Conservation (phyloP, 2,329 filamentous ascomycete genomes). For the Cucurbitaria berberidis region DNA sequence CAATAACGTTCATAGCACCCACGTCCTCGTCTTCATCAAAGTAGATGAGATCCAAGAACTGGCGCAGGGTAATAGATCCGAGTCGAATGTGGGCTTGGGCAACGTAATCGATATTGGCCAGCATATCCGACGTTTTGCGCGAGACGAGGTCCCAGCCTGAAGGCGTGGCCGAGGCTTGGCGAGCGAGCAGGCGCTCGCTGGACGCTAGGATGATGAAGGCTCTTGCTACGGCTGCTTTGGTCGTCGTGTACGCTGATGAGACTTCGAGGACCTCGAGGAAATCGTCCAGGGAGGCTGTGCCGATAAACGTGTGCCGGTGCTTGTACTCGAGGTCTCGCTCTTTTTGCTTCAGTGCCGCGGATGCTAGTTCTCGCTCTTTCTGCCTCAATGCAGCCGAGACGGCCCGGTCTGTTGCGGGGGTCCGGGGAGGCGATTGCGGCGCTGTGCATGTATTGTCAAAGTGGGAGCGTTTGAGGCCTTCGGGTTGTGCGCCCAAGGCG, state of each 20-base stretch:
- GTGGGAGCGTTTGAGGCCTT: constrained; percentile 8
- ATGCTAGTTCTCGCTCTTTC: constrained; percentile 24
- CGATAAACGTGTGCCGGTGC: constrained; percentile 43
- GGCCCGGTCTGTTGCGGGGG: constrained; percentile 8
- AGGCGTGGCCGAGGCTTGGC: constrained; percentile 26
- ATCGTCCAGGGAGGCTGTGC: constrained; percentile 38
- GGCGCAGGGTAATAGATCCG: constrained; percentile 33
- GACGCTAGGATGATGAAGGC: constrained; percentile 35
- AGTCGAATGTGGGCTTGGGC: constrained; percentile 32
- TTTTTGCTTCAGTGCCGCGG: constrained; percentile 11
- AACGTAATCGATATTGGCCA: constrained; percentile 28
- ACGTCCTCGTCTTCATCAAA: constrained; percentile 29
- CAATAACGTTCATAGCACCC: constrained; percentile 27
- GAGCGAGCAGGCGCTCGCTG: constrained; percentile 34
- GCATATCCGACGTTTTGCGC: constrained; percentile 28
- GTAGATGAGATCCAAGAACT: constrained; percentile 34
- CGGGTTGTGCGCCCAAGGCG: constrained; percentile 3
- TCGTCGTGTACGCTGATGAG: constrained; percentile 22
- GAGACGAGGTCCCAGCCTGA: constrained; percentile 38
- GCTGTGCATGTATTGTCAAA: constrained; percentile 9
- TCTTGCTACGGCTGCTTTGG: constrained; percentile 26
- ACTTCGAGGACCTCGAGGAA: constrained; percentile 39
- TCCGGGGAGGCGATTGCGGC: constrained; percentile 8
- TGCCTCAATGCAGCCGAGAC: constrained; percentile 4
- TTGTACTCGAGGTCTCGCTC: constrained; percentile 42